Percentiles rank a stretch among this genome's conserved stretches.
Conservation (phyloP, 2,329 filamentous ascomycete genomes). For the Arachnopeziza araneosa region DNA sequence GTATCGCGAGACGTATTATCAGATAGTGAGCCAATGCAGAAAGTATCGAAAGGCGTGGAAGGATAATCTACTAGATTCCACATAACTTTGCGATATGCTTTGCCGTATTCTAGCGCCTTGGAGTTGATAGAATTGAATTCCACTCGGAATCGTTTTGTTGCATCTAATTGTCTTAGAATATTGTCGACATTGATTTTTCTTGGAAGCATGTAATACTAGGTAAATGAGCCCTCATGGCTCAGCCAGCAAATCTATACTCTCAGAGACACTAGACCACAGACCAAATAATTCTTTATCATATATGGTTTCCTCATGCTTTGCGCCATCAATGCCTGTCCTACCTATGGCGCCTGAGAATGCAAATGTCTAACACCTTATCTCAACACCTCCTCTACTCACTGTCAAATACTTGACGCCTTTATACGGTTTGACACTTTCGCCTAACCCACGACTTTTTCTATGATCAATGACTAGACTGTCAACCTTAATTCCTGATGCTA, state of each 20-base stretch:
- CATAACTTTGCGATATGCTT: too few species aligned
- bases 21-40: neutral
- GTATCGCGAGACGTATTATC: neutral
- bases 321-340: neutral
- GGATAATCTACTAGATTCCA: too few species aligned
- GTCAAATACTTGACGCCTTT: conserved; percentile 98
- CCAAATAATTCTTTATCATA: neutral
- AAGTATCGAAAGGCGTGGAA: too few species aligned
- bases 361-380: conserved; percentile 47
- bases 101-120: too few species aligned
- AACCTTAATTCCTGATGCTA: conserved; percentile 61
- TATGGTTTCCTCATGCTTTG: neutral
- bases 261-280: neutral
- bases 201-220: too few species aligned
- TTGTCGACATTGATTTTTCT: too few species aligned
- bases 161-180: too few species aligned
- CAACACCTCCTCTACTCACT: conserved; percentile 58
- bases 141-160: too few species aligned
- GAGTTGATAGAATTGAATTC: too few species aligned
- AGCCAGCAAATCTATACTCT: too few species aligned
- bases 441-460: conserved; percentile 79
- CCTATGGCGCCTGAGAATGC: neutral
- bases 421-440: conserved; percentile 86
- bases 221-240: too few species aligned
- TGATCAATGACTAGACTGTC: conserved; percentile 64